Evolutionary conservation across 805 yeast species (phyloP).

Genomic region (Metschnikowia matae): DNA sequence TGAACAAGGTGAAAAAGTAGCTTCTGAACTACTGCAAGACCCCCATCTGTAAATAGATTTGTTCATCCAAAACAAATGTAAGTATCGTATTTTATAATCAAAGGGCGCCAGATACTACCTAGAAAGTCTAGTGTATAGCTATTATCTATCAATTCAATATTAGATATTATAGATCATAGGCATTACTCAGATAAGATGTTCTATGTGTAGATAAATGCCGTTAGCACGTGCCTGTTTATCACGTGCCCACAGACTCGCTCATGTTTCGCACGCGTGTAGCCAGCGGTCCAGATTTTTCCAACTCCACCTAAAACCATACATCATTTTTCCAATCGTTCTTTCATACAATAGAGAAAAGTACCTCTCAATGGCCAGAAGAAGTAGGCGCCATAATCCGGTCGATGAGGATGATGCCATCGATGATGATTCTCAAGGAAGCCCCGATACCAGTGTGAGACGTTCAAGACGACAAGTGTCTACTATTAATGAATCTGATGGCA

Average conservation of each 20-base stretch:
- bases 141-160: background rate
- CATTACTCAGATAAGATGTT: background rate
- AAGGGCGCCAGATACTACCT: no score
- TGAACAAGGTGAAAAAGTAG: constrained; percentile 13
- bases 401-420: constrained; percentile 10
- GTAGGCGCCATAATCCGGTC: constrained; percentile 10
- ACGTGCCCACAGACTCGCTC: background rate
- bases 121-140: no score
- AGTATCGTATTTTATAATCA: background rate
- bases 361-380: constrained; percentile 16
- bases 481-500: constrained; percentile 13
- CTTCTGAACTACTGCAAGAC: background rate
- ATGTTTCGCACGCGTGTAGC: constrained; percentile 5
- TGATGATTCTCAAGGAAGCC: background rate
- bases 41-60: background rate
- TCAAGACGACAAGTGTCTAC: constrained; percentile 12
- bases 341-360: constrained; percentile 12
- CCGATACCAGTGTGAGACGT: constrained; percentile 8
- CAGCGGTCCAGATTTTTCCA: background rate
- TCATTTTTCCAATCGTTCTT: constrained; percentile 14
- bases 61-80: background rate
- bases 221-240: background rate
- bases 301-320: constrained; percentile 1
- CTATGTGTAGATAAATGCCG: background rate
- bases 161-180: background rate